Evolutionary conservation across 1,284 basidiomycete species (phyloP).

Genomic region (Pascua sp.): DNA sequence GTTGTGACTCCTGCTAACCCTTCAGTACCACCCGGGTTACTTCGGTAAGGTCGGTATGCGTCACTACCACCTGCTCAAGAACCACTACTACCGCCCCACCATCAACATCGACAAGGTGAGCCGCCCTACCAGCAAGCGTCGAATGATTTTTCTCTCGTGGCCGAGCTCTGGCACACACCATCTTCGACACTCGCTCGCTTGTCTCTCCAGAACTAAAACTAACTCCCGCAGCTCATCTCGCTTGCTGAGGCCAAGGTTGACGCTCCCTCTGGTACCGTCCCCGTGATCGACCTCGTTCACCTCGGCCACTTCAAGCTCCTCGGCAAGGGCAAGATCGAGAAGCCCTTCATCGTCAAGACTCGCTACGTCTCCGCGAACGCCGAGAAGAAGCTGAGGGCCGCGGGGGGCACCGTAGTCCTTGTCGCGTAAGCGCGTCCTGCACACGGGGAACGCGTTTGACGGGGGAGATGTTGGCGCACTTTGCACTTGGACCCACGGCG

Average conservation of each 20-base stretch:
- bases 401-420: slow-evolving; percentile 86
- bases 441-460: neutral
- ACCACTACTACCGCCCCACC: slow-evolving; percentile 83
- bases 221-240: slow-evolving; percentile 42
- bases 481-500: neutral
- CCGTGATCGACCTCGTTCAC: slow-evolving; percentile 81
- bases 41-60: slow-evolving; percentile 87
- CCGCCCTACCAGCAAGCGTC: slow-evolving; percentile 28
- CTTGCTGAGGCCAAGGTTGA: slow-evolving; percentile 51
- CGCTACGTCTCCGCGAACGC: slow-evolving; percentile 85
- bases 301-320: slow-evolving; percentile 85
- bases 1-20: slow-evolving; percentile 1
- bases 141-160: neutral
- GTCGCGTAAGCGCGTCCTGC: slow-evolving; percentile 60
- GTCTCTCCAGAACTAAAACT: neutral
- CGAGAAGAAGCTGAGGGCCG: slow-evolving; percentile 77
- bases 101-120: slow-evolving; percentile 87
- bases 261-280: slow-evolving; percentile 60
- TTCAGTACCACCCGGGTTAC: slow-evolving; percentile 78
- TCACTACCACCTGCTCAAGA: slow-evolving; percentile 92
- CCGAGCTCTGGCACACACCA: too few species aligned
- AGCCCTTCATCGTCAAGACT: slow-evolving; percentile 91
- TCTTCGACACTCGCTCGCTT: neutral
- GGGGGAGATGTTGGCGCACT: neutral
- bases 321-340: slow-evolving; percentile 49